Evolutionary conservation across 306 rosid species (phyloP).

Genomic region (Fragaria nilgerrensis): DNA sequence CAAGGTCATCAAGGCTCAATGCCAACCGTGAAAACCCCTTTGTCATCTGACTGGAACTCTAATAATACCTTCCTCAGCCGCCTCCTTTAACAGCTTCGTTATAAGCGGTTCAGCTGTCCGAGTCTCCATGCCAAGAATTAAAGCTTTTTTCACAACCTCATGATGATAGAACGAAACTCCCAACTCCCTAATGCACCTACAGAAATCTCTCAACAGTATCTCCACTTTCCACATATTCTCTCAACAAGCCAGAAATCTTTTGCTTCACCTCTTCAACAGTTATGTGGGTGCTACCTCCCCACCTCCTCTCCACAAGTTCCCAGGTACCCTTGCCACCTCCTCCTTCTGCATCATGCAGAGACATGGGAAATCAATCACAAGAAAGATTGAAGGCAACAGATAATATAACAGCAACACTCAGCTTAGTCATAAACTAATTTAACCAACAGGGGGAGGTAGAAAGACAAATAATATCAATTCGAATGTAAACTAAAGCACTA

Average conservation of each 20-base stretch:
- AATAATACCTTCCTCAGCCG: constrained; percentile 89
- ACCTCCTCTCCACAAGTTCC: constrained; percentile 89
- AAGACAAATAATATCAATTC: not conserved
- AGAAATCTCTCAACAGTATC: constrained; percentile 76
- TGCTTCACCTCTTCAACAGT: constrained; percentile 96
- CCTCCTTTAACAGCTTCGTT: constrained; percentile 78
- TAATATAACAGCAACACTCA: not conserved
- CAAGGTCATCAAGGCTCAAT: constrained; percentile 94
- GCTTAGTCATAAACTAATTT: not conserved
- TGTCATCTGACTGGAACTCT: constrained; percentile 98
- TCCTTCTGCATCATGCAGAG: constrained; percentile 39
- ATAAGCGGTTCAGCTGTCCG: constrained; percentile 63
- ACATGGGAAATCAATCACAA: not conserved
- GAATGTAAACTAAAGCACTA: not conserved
- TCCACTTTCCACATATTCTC: constrained; percentile 78
- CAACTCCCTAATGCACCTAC: constrained; percentile 88
- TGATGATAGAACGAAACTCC: constrained; percentile 96
- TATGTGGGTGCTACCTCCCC: constrained; percentile 99
- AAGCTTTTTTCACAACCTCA: constrained; percentile 95
- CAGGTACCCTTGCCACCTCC: constrained; percentile 70
- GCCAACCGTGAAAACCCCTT: constrained; percentile 90
- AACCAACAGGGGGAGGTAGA: not conserved
- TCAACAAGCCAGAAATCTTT: constrained; percentile 74
- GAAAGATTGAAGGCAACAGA: not conserved
- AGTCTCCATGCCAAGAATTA: constrained; percentile 83